These are phyloP conservation scores for Chlamydomonas schloesseri DNA, from an alignment of 139 green algal genomes.

Conservation along the genomic window DNA sequence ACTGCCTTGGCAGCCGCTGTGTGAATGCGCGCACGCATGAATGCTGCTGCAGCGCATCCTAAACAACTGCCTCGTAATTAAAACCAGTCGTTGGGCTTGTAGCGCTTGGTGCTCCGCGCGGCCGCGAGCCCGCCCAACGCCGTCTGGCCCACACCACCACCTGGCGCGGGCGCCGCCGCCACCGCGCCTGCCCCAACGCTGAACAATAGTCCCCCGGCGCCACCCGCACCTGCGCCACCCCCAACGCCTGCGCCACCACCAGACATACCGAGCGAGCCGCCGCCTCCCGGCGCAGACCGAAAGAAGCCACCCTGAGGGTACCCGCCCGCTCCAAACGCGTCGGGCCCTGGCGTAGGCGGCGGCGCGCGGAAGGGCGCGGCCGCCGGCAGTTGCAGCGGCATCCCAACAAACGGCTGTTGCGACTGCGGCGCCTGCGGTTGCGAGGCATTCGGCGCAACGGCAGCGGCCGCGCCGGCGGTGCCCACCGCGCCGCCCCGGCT, in stretches of 20 bases:
- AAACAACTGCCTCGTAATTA: too few relatives aligned
- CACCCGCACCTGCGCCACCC: background rate
- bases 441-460: background rate
- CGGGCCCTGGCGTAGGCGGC: background rate
- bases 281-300: too few relatives aligned
- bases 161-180: background rate
- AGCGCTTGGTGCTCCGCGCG: background rate
- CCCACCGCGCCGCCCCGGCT: too few relatives aligned
- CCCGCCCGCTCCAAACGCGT: background rate
- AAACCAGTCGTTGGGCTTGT: conserved; percentile 21
- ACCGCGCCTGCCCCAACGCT: conserved; percentile 2
- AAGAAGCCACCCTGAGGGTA: too few relatives aligned
- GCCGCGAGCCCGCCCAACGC: background rate
- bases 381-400: conserved; percentile 3
- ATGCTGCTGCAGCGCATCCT: too few relatives aligned
- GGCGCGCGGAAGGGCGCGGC: conserved; percentile 4
- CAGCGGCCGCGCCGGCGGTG: background rate
- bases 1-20: too few relatives aligned
- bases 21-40: too few relatives aligned
- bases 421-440: background rate
- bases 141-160: too few relatives aligned
- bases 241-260: background rate
- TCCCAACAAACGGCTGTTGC: background rate
- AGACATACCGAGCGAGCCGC: background rate
- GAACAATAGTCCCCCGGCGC: conserved; percentile 28